Base-by-base conservation (phyloP, 768 basidiomycete species). In the Pisolithus sp. region DNA sequence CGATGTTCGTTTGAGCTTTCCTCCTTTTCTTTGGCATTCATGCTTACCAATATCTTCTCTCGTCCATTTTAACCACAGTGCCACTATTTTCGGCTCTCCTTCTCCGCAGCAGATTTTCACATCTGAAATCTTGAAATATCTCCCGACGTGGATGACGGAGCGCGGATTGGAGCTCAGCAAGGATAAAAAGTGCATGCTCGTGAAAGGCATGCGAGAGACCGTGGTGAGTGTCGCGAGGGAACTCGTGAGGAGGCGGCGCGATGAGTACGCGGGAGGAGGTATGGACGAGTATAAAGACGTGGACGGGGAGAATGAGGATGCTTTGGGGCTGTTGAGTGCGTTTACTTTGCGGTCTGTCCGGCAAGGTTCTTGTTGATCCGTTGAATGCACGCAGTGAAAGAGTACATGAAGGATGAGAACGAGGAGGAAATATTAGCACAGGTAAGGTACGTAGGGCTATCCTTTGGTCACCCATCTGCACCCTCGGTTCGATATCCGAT, bases 301-400 rank as follows among this genome's bases (percentile, higher is more conserved):
- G 52, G 61, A 62, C 28, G 66, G 53, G 46, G 62, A 65, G 31
- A 73, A 77, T 55, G 70, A 65, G 28, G 73, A 77, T 56, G 71
- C 81, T 23, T 65, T 83, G 55, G 80, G 79, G 50, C 66, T 82
- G n/a, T 67, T 83, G 10, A 76, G 82, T 80, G 52, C 48, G 70
- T 56, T n/a, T 24, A 24, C 50, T 42, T 23, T 2, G 9, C 23
- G 47, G 28, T 8, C 42, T 36, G 9, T 31, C 17, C 30, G 24
- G 13, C 7, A 42, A 42, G 18, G 5, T 20, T 12, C 21, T 4
- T 10, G n/a, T 8, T 13, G 5, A n/a, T 2, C 12, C 24, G 18
- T 39, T 12, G 8, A 28, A 28, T 31, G 31, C 2, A 7, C 20
- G 18, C 10, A 51, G 50, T 51, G 42, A 51, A 51, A 24, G 50